Conservation (phyloP, 495 filamentous ascomycete genomes). For the Penicillium diatomitis region DNA sequence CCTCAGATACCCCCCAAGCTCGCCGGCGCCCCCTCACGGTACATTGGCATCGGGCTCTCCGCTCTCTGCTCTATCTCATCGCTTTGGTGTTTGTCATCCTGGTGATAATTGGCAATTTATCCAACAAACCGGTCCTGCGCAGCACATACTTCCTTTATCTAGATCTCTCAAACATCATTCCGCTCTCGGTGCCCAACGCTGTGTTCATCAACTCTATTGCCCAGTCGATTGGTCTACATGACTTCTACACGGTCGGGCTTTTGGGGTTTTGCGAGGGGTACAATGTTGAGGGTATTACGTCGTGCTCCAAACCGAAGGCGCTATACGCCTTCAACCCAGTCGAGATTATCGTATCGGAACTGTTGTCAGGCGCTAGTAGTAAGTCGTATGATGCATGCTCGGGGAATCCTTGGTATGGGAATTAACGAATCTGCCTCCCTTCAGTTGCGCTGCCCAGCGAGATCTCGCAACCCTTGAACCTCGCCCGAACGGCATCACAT, state of each 20-base stretch:
- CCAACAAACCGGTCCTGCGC: slow-evolving; percentile 47
- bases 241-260: slow-evolving; percentile 88
- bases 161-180: slow-evolving; percentile 77
- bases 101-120: slow-evolving; percentile 65
- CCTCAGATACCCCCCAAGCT: slow-evolving; percentile 14
- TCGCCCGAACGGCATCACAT: slow-evolving; percentile 70
- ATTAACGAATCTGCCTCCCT: slow-evolving; percentile 7
- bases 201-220: slow-evolving; percentile 78
- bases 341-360: slow-evolving; percentile 62
- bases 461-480: slow-evolving; percentile 58
- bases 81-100: slow-evolving; percentile 69
- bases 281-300: slow-evolving; percentile 58
- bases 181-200: slow-evolving; percentile 62
- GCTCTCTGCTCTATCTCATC: slow-evolving; percentile 61
- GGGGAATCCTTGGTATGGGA: not conserved
- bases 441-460: slow-evolving; percentile 67
- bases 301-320: slow-evolving; percentile 55
- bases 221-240: slow-evolving; percentile 78
- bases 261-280: slow-evolving; percentile 91
- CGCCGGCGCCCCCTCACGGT: slow-evolving; percentile 24
- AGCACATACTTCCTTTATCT: slow-evolving; percentile 76
- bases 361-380: slow-evolving; percentile 73
- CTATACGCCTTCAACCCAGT: slow-evolving; percentile 92
- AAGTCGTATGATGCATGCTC: slow-evolving; percentile 15
- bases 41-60: slow-evolving; percentile 38